Conservation (phyloP, 2,329 filamentous ascomycete species). For the Thelonectria blattea region DNA sequence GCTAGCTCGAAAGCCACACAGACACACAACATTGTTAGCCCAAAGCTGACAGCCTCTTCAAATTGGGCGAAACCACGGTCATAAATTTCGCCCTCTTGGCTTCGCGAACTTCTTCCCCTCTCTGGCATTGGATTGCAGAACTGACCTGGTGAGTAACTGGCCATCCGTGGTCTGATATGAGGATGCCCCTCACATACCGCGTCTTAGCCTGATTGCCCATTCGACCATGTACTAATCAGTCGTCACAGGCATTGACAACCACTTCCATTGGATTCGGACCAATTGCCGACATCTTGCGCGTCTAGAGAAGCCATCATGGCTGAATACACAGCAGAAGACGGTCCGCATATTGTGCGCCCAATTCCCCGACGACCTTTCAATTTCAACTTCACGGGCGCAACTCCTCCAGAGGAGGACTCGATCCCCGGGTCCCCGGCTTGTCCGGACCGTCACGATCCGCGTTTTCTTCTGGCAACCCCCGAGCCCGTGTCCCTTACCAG, state of each 20-base stretch:
- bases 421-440: constrained; percentile 26
- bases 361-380: constrained; percentile 76
- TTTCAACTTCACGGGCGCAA: constrained; percentile 55
- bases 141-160: constrained; percentile 6
- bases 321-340: constrained; percentile 51
- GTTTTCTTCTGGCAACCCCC: constrained; percentile 48
- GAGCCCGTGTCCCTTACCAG: constrained; percentile 59
- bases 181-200: constrained; percentile 3
- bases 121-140: not conserved
- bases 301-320: constrained; percentile 39
- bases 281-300: not conserved
- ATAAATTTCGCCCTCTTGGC: not conserved
- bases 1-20: constrained; percentile 24
- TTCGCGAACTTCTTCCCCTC: not conserved
- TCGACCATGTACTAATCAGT: not conserved
- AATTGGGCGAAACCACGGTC: constrained; percentile 3
- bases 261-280: not conserved
- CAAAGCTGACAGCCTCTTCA: constrained; percentile 3
- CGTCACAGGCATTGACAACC: constrained; percentile 2
- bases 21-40: not conserved
- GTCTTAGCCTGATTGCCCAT: constrained; percentile 10
- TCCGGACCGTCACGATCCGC: constrained; percentile 43
- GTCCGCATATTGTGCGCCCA: constrained; percentile 68
- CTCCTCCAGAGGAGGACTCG: constrained; percentile 48
- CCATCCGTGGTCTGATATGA: constrained; percentile 13